Evolutionary conservation across 2,329 filamentous ascomycete genomes (phyloP).

Genomic region (Cytospora leucostoma): DNA sequence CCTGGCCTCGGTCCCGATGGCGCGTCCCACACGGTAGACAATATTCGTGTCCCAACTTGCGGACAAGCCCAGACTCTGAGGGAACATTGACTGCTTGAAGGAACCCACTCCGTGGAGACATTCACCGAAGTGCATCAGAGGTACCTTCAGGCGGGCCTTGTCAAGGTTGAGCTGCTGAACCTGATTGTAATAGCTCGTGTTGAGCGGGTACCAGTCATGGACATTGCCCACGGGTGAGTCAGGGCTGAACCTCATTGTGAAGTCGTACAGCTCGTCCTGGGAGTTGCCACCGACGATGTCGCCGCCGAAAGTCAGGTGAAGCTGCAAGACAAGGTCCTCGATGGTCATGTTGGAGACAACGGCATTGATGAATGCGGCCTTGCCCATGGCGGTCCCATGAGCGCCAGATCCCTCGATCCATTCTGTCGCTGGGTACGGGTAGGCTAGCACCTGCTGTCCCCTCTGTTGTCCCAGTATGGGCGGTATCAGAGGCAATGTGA

Average conservation of each 20-base stretch:
- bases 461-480: neutral
- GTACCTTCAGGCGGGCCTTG: slow-evolving; percentile 42
- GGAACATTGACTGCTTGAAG: slow-evolving; percentile 49
- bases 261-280: slow-evolving; percentile 43
- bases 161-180: slow-evolving; percentile 42
- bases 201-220: slow-evolving; percentile 47
- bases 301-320: slow-evolving; percentile 47
- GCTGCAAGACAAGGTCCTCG: slow-evolving; percentile 41
- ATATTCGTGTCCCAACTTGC: slow-evolving; percentile 46
- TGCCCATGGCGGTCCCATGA: slow-evolving; percentile 25
- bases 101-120: slow-evolving; percentile 48
- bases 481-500: neutral
- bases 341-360: slow-evolving; percentile 39
- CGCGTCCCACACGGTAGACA: slow-evolving; percentile 43
- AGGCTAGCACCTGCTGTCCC: neutral
- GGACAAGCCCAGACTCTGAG: slow-evolving; percentile 44
- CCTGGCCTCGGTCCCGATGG: slow-evolving; percentile 45
- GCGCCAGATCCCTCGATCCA: slow-evolving; percentile 13
- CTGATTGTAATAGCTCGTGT: slow-evolving; percentile 45
- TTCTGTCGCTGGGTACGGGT: slow-evolving; percentile 20
- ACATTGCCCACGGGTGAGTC: slow-evolving; percentile 43
- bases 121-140: slow-evolving; percentile 46
- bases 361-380: slow-evolving; percentile 33
- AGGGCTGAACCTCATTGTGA: slow-evolving; percentile 40
- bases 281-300: slow-evolving; percentile 43